Base-by-base conservation (phyloP, 148 eudicot genomes). In the Vaccinium macrocarpon region DNA sequence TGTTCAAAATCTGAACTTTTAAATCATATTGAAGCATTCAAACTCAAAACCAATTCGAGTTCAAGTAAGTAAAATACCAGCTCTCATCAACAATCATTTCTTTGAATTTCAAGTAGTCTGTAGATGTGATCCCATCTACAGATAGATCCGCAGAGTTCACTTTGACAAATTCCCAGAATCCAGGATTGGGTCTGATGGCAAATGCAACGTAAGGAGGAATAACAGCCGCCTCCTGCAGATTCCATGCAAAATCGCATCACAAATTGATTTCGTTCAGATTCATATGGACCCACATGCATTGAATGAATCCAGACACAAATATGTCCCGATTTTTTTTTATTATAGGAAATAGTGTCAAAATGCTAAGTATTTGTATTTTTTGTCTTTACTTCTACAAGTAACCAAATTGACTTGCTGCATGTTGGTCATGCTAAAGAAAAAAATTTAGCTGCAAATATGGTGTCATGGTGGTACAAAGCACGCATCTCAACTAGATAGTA, bases 161-260 rank as follows among this genome's bases (percentile, higher is more conserved):
- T 91, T 95, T 93, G 42, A 94, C 95, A 29, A 86, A 89, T 86
- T 96, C 98, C 97, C 98, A 93, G 78, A 89, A 91, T 27, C 99
- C 99, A 1, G 99, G 99, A 82, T 85, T 93, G 7, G 95, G 97
- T 78, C 99, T 93, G 8, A 92, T 88, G 10, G 99, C 97, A 78
- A 96, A 94, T 49, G 98, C 97, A 50, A 94, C 85, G 81, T 90
- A 62, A 2, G 99, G 99, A 51, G 98, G 99, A 86, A 94, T 91
- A 59, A 96, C 94, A 16, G 96, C 97, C 61, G 99, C 99, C 88
- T 96, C 99, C 99, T 96, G 90, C 75, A 88, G 71, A 82, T 52
- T 82, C 83, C 70, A 70, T 14, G 4, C 11, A 29, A 71, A 27
- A 46, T 15, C 27, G 2, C 46, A 42, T 42, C 46, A 42, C 46